Percentiles rank a stretch among this genome's conserved stretches.
phyloP scores from a whole-genome alignment of 2,329 filamentous ascomycete genomes.

The Ophiostoma montium region DNA sequence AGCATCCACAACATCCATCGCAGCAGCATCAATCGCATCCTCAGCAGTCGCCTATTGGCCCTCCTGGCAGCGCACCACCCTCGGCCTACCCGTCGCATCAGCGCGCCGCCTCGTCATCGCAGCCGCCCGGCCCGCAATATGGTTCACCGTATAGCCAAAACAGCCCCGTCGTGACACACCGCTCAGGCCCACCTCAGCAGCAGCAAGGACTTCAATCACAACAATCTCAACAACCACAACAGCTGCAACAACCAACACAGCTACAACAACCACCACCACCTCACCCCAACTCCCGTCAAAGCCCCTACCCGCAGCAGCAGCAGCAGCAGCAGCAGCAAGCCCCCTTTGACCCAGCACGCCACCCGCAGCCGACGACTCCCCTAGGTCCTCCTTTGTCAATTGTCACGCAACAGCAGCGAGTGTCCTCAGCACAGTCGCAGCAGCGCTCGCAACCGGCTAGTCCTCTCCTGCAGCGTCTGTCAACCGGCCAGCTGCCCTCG shows the following conservation, averaged over 20 bases:
- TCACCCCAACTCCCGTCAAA: background rate
- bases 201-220: background rate
- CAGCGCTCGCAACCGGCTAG: conserved; percentile 39
- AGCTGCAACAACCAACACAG: background rate
- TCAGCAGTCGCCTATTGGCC: background rate
- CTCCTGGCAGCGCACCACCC: background rate
- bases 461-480: conserved; percentile 42
- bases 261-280: background rate
- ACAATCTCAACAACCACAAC: background rate
- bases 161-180: conserved; percentile 1
- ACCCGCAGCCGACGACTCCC: background rate
- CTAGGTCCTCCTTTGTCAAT: background rate
- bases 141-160: background rate
- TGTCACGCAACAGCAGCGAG: conserved; percentile 1
- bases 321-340: background rate
- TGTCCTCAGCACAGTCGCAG: background rate
- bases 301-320: background rate
- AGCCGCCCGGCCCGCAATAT: background rate
- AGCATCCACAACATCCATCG: background rate
- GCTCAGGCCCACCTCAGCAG: background rate
- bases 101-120: background rate
- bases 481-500: conserved; percentile 12
- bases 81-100: background rate
- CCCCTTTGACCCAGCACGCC: background rate
- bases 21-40: background rate